phyloP scores from a whole-genome alignment of 2,329 filamentous ascomycete species.

The Cordyceps pruinosa region DNA sequence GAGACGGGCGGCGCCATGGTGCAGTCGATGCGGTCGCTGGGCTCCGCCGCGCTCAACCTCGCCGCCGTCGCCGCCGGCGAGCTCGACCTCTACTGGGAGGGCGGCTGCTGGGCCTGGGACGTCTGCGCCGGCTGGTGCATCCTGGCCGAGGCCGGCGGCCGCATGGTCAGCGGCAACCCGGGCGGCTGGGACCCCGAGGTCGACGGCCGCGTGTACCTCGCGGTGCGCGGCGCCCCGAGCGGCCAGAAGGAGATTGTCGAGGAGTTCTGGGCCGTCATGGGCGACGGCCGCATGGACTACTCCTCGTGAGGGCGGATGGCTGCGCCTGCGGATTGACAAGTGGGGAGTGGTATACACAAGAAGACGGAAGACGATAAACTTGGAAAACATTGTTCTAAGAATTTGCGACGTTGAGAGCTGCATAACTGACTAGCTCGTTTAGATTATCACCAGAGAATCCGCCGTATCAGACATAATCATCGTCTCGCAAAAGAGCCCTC shows the following conservation, averaged over 20 bases:
- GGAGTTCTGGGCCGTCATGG: slow-evolving; percentile 58
- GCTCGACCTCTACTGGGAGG: slow-evolving; percentile 74
- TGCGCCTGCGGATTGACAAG: not conserved
- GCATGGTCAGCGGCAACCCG: slow-evolving; percentile 66
- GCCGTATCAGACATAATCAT: not conserved
- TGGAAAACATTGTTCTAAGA: not conserved
- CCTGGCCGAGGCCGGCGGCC: slow-evolving; percentile 64
- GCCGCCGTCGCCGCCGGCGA: slow-evolving; percentile 65
- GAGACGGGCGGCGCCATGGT: slow-evolving; percentile 68
- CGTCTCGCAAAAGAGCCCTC: not conserved
- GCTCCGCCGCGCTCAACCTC: slow-evolving; percentile 68
- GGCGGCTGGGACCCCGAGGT: slow-evolving; percentile 60
- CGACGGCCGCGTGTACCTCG: slow-evolving; percentile 55
- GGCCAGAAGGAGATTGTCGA: slow-evolving; percentile 57
- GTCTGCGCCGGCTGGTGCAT: slow-evolving; percentile 78
- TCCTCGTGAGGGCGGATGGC: slow-evolving; percentile 15
- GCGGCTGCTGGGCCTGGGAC: slow-evolving; percentile 80
- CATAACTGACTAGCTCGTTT: not conserved
- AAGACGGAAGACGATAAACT: not conserved
- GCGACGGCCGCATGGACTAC: slow-evolving; percentile 47
- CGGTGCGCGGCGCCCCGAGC: slow-evolving; percentile 51
- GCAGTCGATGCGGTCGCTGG: slow-evolving; percentile 63
- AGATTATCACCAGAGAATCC: not conserved
- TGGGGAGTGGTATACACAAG: not conserved
- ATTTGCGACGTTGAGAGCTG: not conserved